Evolutionary conservation across 1,284 basidiomycete species (phyloP).

Genomic region (Heterobasidion annosum): DNA sequence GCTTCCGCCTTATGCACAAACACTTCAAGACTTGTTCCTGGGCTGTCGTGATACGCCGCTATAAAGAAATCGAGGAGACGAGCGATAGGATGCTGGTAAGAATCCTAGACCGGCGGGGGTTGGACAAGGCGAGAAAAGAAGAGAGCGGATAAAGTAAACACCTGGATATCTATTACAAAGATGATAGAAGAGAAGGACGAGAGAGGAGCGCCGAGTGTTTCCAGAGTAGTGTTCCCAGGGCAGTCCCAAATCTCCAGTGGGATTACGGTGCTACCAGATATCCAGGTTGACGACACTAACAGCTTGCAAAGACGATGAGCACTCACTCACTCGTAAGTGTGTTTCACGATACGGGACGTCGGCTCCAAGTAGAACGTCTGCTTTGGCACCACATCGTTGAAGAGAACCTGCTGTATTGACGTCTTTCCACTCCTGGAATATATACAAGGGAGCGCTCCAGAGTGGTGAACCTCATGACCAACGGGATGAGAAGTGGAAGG

Average conservation of each 20-base stretch:
- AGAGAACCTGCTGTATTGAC: constrained; percentile 86
- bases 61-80: constrained; percentile 75
- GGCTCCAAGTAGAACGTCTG: constrained; percentile 91
- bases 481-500: background rate
- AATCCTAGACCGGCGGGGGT: constrained; percentile 1
- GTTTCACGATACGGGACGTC: constrained; percentile 70
- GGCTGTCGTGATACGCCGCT: constrained; percentile 69
- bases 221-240: constrained; percentile 76
- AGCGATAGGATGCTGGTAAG: constrained; percentile 66
- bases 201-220: constrained; percentile 65
- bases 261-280: constrained; percentile 66
- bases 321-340: constrained; percentile 70
- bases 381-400: constrained; percentile 77
- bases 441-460: background rate
- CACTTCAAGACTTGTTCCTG: constrained; percentile 78
- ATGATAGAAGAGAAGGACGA: constrained; percentile 75
- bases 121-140: background rate
- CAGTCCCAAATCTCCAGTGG: constrained; percentile 95
- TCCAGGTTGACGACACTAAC: background rate
- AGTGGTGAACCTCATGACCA: background rate
- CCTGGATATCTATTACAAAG: constrained; percentile 96
- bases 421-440: constrained; percentile 80
- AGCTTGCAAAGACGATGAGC: background rate
- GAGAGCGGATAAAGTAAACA: background rate
- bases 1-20: constrained; percentile 97